Evolutionary conservation across 1,284 basidiomycete species (phyloP).

Genomic region (Cerrena zonata): DNA sequence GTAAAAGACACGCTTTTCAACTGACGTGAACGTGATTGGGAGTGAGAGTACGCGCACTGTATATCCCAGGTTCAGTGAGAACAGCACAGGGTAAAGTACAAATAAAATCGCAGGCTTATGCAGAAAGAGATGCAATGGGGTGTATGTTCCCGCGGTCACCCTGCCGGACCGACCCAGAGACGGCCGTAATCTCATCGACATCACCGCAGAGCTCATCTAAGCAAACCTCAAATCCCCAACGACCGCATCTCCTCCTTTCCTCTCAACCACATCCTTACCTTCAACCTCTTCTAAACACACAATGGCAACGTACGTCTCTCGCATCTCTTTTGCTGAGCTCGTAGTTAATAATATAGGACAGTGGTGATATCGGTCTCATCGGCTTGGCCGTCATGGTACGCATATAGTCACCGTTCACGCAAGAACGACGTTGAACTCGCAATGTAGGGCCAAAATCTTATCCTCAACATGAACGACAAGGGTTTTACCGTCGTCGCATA

Average conservation of each 20-base stretch:
- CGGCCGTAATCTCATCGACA: constrained; percentile 29
- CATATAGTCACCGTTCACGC: constrained; percentile 17
- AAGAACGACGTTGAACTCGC: constrained; percentile 9
- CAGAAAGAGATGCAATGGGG: background rate
- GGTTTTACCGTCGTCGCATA: constrained; percentile 95
- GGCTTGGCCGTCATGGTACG: constrained; percentile 94
- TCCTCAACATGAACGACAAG: constrained; percentile 99
- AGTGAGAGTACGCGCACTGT: background rate
- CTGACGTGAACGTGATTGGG: too few relatives aligned
- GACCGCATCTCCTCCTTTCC: constrained; percentile 15
- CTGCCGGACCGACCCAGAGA: constrained; percentile 9
- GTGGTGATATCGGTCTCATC: constrained; percentile 89
- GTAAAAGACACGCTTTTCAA: background rate
- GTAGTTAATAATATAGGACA: constrained; percentile 26
- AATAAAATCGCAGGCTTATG: background rate
- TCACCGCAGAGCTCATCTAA: constrained; percentile 14
- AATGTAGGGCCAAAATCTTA: constrained; percentile 85
- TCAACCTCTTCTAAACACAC: constrained; percentile 25
- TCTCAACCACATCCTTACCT: constrained; percentile 23
- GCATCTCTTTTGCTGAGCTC: background rate
- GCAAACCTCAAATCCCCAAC: constrained; percentile 11
- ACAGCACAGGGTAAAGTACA: too few relatives aligned
- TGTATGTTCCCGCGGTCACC: constrained; percentile 13
- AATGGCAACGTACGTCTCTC: constrained; percentile 41
- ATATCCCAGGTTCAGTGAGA: background rate